Conservation (phyloP, 305 asterid genomes). For the Fraxinus floribunda region DNA sequence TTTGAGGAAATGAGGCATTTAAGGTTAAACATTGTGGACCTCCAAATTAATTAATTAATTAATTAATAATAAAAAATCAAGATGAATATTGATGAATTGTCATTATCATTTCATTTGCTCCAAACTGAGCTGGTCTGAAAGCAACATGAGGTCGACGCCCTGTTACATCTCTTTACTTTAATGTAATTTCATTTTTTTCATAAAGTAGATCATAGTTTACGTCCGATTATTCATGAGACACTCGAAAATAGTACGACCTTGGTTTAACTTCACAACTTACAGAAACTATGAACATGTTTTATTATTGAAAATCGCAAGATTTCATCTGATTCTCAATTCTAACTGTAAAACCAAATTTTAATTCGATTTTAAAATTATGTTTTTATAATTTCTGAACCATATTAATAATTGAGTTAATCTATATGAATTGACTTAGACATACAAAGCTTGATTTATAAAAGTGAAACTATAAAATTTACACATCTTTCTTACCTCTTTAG, state of each 20-base stretch:
- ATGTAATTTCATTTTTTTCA: not conserved
- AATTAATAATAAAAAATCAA: conserved; percentile 3
- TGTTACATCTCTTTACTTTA: conserved; percentile 21
- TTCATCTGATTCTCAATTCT: not conserved
- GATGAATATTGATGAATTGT: conserved; percentile 35
- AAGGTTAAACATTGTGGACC: conserved; percentile 32
- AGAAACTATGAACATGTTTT: no score
- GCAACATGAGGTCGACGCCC: conserved; percentile 22
- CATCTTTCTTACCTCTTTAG: not conserved
- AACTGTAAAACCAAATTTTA: no score
- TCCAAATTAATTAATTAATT: conserved; percentile 14
- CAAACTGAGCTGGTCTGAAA: conserved; percentile 32
- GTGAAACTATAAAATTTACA: no score
- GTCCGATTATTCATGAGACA: not conserved
- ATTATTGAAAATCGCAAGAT: not conserved
- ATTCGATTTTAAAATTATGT: no score
- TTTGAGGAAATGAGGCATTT: conserved; percentile 12
- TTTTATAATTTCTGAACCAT: no score
- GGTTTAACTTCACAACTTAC: not conserved
- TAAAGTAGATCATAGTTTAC: not conserved
- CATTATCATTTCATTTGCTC: conserved; percentile 26
- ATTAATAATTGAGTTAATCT: not conserved
- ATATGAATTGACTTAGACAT: not conserved
- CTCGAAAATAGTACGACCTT: not conserved
- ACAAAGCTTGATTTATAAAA: no score